Evolutionary conservation across 371 early-diverging fungal genomes (phyloP).

Genomic region (Mortierella sp.): DNA sequence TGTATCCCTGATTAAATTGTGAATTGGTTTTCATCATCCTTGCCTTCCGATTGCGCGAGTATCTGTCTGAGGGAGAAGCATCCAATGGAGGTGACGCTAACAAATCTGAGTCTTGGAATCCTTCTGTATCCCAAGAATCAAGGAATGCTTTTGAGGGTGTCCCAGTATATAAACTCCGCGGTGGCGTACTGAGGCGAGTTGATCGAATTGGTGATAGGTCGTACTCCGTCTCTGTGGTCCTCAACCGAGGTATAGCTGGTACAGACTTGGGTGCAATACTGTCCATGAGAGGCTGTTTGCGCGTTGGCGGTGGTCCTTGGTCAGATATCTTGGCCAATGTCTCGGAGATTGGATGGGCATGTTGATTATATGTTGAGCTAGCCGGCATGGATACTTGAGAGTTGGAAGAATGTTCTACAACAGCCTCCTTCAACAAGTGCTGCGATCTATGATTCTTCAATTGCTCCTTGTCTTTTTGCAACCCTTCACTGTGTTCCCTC

Average conservation of each 20-base stretch:
- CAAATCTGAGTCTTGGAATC: neutral
- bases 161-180: constrained; percentile 10
- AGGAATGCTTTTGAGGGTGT: constrained; percentile 7
- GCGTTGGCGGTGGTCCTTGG: neutral
- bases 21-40: neutral
- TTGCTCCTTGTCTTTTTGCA: neutral
- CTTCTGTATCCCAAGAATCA: neutral
- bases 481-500: neutral
- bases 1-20: neutral
- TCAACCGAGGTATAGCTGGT: neutral
- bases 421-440: neutral
- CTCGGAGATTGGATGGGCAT: constrained; percentile 11
- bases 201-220: constrained; percentile 14
- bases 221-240: constrained; percentile 28
- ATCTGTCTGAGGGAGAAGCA: neutral
- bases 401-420: neutral
- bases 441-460: neutral
- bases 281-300: neutral
- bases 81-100: too few species aligned
- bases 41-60: neutral
- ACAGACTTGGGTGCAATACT: neutral
- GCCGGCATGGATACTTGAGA: neutral
- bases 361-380: neutral
- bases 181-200: constrained; percentile 16
- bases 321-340: constrained; percentile 5